Percentiles rank a stretch among this genome's conserved stretches.
These are phyloP conservation scores for Pyricularia sp. DNA, from an alignment of 2,329 filamentous ascomycete species.

Conservation along the genomic window DNA sequence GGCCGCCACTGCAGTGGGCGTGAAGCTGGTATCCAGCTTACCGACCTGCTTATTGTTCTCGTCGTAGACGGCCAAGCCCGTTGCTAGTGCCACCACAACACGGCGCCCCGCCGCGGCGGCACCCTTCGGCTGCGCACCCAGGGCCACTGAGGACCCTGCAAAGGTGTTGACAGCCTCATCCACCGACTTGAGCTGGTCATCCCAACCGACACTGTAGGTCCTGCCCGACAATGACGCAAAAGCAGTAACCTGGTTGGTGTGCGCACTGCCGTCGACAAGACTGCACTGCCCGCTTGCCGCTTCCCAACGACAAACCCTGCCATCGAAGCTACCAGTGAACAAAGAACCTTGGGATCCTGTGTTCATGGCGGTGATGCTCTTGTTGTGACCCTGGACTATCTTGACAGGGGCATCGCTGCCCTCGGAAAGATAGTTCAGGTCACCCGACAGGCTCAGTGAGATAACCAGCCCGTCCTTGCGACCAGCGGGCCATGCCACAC, in stretches of 20 bases:
- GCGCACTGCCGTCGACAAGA: constrained; percentile 67
- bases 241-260: constrained; percentile 78
- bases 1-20: constrained; percentile 64
- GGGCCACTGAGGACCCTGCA: constrained; percentile 55
- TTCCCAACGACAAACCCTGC: constrained; percentile 80
- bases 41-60: constrained; percentile 47
- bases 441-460: constrained; percentile 77
- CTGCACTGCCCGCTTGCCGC: constrained; percentile 57
- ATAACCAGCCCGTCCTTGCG: constrained; percentile 82
- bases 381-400: constrained; percentile 80
- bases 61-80: constrained; percentile 44
- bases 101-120: constrained; percentile 45
- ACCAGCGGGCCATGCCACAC: constrained; percentile 80
- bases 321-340: constrained; percentile 89
- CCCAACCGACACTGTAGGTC: constrained; percentile 87
- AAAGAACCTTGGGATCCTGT: constrained; percentile 51
- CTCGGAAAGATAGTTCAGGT: constrained; percentile 79
- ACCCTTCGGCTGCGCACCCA: constrained; percentile 74
- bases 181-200: constrained; percentile 76
- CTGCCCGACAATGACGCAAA: constrained; percentile 54
- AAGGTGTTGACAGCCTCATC: constrained; percentile 70
- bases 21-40: constrained; percentile 46
- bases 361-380: constrained; percentile 73
- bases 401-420: constrained; percentile 60
- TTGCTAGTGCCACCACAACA: constrained; percentile 48